Percentiles rank a stretch among this genome's conserved stretches.
These are phyloP conservation scores for Hortiboletus campestris DNA, from an alignment of 768 basidiomycete species.

Conservation along the genomic window DNA sequence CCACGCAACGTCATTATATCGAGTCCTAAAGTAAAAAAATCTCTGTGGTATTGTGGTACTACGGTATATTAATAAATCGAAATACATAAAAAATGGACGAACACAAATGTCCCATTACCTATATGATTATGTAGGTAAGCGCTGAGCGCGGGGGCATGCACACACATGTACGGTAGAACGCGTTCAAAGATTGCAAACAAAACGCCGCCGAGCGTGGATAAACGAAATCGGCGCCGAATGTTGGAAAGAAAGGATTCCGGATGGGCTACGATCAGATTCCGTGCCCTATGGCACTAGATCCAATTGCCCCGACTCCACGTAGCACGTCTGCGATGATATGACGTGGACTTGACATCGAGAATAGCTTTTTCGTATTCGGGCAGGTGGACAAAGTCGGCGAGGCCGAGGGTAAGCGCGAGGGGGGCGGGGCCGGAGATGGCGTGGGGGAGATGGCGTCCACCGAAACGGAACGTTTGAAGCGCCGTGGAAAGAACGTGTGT, in stretches of 20 bases:
- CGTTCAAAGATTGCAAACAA: too few species aligned
- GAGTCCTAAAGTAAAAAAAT: neutral
- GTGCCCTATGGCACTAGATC: neutral
- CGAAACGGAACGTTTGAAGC: constrained; percentile 7
- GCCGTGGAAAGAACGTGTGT: constrained; percentile 6
- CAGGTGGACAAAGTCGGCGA: constrained; percentile 7
- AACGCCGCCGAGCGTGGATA: neutral
- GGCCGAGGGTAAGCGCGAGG: neutral
- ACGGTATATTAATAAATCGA: neutral
- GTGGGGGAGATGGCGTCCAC: neutral
- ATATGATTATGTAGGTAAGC: neutral
- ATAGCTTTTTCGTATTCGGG: constrained; percentile 12
- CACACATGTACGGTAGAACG: too few species aligned
- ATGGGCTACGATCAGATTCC: neutral
- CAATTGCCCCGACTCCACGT: constrained; percentile 43
- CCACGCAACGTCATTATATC: neutral
- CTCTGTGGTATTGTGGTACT: neutral
- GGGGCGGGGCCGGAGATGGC: neutral
- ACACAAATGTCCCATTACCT: neutral
- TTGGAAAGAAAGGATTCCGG: neutral
- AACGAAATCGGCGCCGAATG: neutral
- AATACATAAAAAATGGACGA: neutral
- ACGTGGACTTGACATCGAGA: constrained; percentile 15
- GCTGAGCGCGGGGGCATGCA: neutral
- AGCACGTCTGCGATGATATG: constrained; percentile 38